Base-by-base conservation (phyloP, 2,329 filamentous ascomycete genomes). In the Curvularia verruculosa region DNA sequence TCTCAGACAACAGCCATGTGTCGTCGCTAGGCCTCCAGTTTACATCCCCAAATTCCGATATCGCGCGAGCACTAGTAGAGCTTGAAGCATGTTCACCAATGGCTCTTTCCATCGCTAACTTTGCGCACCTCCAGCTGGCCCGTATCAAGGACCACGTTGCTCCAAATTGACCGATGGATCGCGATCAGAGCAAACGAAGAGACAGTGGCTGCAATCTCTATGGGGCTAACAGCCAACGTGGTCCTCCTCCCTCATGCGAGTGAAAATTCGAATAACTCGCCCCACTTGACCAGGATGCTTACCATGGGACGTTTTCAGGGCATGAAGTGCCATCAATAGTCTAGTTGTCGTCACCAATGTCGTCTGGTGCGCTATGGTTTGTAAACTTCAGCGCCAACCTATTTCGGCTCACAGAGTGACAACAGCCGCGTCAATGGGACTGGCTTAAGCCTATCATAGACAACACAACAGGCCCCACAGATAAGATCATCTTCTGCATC, bases 291-390 rank as follows among this genome's bases (percentile, higher is more conserved):
- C 56, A 57, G 52, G 45, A 19, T 56, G 23, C 44, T 29, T 52
- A 63, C 63, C 65, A 66, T 60, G 63, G 65, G 47, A 63, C 66
- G 51, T 49, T 51, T 43, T 47, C 47, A 52, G 58, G 54, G 57
- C 51, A 61, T 63, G 66, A 21, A 59, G 49, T 62, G 56, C 63
- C 61, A 60, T 58, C 53, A 52, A 53, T 56, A 54, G 52, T 60
- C 57, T 55, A 40, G 41, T 46, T 47, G 29, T 46, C 24, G 48
- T 37, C 28, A 49, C 43, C 36, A 51, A 36, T 37, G 45, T 45
- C 37, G n/a, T 45, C 36, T 41, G 23, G 23, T 19, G 9, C 39
- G 21, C 39, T 39, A 48, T 29, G 34, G n/a, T 24, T 45, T 41
- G 40, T 46, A 59, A 23, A 24, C 45, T 49, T 26, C 46, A 53